These are phyloP conservation scores for Talaromyces wortmannii DNA, from an alignment of 495 filamentous ascomycete species.

Conservation along the genomic window DNA sequence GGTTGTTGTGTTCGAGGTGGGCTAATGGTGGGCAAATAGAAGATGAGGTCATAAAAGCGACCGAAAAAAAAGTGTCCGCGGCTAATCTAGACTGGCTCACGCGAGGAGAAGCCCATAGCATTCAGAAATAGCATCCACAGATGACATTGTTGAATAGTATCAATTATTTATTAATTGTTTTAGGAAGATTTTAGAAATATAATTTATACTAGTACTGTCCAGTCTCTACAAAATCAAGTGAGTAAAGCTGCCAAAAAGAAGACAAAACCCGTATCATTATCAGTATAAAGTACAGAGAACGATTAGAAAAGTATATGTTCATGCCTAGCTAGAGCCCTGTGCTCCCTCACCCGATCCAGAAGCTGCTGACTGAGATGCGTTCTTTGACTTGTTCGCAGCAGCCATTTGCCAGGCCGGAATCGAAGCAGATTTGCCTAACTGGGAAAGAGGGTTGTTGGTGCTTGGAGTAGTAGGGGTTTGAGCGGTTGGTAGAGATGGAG, in stretches of 20 bases:
- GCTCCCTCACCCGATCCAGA: not conserved
- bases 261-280: not conserved
- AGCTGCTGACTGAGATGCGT: slow-evolving; percentile 20
- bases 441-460: slow-evolving; percentile 28
- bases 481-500: slow-evolving; percentile 22
- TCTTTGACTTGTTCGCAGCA: slow-evolving; percentile 53
- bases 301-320: not conserved
- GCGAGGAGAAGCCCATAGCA: not conserved
- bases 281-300: slow-evolving; percentile 1
- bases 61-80: not conserved
- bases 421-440: slow-evolving; percentile 51
- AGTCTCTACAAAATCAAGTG: not conserved
- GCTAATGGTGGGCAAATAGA: not conserved
- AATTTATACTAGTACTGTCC: not conserved
- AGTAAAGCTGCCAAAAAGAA: not conserved
- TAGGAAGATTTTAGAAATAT: not conserved
- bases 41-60: not conserved
- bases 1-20: not conserved
- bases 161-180: not conserved
- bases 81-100: not conserved
- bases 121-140: not conserved
- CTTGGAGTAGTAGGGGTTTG: slow-evolving; percentile 26
- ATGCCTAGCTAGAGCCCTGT: not conserved
- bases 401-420: slow-evolving; percentile 92
- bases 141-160: too few relatives aligned